Evolutionary conservation across 768 basidiomycete genomes (phyloP).

Genomic region (Boletus reticuloceps): DNA sequence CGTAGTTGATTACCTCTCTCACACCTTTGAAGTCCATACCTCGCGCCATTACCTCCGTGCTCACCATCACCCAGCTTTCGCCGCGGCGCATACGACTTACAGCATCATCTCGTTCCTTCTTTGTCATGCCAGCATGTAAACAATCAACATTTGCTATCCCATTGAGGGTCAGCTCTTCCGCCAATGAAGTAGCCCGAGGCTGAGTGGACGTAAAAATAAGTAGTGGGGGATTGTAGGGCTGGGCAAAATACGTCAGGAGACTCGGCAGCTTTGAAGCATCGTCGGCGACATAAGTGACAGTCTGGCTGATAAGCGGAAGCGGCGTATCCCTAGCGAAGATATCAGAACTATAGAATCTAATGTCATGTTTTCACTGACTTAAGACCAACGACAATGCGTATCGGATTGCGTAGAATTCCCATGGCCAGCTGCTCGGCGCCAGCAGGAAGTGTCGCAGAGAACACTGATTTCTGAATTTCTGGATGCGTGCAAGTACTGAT

Average conservation of each 20-base stretch:
- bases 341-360: slow-evolving; percentile 13
- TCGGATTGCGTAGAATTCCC: slow-evolving; percentile 79
- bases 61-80: slow-evolving; percentile 92
- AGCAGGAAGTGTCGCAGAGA: slow-evolving; percentile 93
- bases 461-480: slow-evolving; percentile 79
- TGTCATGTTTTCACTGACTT: slow-evolving; percentile 56
- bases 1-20: slow-evolving; percentile 92
- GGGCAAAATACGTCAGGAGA: slow-evolving; percentile 72
- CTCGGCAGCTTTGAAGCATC: slow-evolving; percentile 95
- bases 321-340: slow-evolving; percentile 75
- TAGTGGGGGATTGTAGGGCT: slow-evolving; percentile 86
- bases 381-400: slow-evolving; percentile 93
- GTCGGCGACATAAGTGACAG: slow-evolving; percentile 87
- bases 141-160: slow-evolving; percentile 81
- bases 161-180: slow-evolving; percentile 78
- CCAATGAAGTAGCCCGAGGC: slow-evolving; percentile 74
- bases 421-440: slow-evolving; percentile 85
- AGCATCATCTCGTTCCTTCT: slow-evolving; percentile 84
- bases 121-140: slow-evolving; percentile 87
- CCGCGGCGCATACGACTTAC: slow-evolving; percentile 84
- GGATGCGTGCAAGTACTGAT: slow-evolving; percentile 70
- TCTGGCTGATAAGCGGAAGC: slow-evolving; percentile 84
- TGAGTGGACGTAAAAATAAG: slow-evolving; percentile 92
- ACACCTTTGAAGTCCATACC: slow-evolving; percentile 98
- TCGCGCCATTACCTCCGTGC: slow-evolving; percentile 96